A percentile compares a stretch with the other conserved stretches of the same genome.
Evolutionary conservation across 345 rosid genomes (phyloP).

Genomic region (Microthlaspi erraticum): DNA sequence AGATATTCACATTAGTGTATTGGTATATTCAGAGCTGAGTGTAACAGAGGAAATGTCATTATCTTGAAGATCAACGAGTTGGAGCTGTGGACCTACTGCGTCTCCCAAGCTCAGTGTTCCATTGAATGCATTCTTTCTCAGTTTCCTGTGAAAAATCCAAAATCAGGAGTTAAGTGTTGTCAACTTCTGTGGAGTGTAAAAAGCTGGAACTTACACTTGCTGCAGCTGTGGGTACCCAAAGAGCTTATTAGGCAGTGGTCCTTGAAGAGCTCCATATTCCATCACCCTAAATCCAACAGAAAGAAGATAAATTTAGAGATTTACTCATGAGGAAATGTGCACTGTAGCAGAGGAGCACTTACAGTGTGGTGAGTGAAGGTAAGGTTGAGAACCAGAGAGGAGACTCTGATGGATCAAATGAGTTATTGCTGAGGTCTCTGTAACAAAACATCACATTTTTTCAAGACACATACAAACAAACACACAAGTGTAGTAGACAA

Average conservation of each 20-base stretch:
- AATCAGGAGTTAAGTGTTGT: conserved; percentile 5
- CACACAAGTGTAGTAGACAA: conserved; percentile 10
- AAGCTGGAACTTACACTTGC: conserved; percentile 70
- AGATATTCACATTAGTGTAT: conserved; percentile 62
- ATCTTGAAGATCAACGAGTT: conserved; percentile 74
- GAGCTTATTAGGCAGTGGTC: conserved; percentile 64
- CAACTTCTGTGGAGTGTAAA: background rate
- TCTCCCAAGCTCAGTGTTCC: conserved; percentile 68
- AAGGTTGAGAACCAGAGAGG: conserved; percentile 90
- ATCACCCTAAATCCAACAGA: conserved; percentile 54
- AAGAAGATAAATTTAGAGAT: background rate
- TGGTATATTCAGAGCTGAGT: conserved; percentile 59
- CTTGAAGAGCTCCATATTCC: conserved; percentile 78
- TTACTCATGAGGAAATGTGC: background rate
- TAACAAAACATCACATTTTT: conserved; percentile 13
- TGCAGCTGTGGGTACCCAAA: conserved; percentile 74
- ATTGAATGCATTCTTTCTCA: conserved; percentile 70
- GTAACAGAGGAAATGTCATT: conserved; percentile 76
- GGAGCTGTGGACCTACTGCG: conserved; percentile 57
- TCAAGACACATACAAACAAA: conserved; percentile 10
- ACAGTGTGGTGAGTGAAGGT: conserved; percentile 86
- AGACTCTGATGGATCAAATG: conserved; percentile 66
- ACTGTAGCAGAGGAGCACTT: conserved; percentile 38
- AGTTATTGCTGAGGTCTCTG: conserved; percentile 94
- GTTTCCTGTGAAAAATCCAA: conserved; percentile 55